These are phyloP conservation scores for Corynespora cassiicola DNA, from an alignment of 2,329 filamentous ascomycete genomes.

Conservation along the genomic window DNA sequence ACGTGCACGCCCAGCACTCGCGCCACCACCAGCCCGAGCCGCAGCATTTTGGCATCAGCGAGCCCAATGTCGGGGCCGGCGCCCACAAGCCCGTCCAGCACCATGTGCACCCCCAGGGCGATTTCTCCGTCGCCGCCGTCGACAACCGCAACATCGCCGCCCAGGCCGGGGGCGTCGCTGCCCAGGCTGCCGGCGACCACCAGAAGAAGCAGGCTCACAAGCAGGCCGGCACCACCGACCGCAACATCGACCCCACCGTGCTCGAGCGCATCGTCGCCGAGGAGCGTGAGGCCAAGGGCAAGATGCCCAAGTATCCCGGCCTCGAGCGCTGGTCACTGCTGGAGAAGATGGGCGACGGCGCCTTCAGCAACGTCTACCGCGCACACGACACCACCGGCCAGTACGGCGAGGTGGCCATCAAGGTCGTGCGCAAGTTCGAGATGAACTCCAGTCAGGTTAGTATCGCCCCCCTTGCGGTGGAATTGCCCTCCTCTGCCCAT, in stretches of 20 bases:
- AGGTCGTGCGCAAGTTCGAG: constrained; percentile 98
- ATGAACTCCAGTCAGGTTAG: constrained; percentile 99
- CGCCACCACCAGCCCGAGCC: constrained; percentile 60
- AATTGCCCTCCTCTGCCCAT: constrained; percentile 38
- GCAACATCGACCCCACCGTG: constrained; percentile 67
- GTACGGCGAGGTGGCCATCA: constrained; percentile 88
- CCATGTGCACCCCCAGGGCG: constrained; percentile 57
- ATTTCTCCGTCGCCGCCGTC: constrained; percentile 69
- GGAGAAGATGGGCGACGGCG: constrained; percentile 98
- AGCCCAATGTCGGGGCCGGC: constrained; percentile 65
- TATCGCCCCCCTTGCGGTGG: constrained; percentile 46
- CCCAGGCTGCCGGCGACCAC: constrained; percentile 67
- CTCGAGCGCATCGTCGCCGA: constrained; percentile 88
- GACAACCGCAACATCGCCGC: constrained; percentile 70
- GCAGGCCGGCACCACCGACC: constrained; percentile 55
- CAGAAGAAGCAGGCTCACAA: constrained; percentile 60
- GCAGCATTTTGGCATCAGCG: constrained; percentile 63
- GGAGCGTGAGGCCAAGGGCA: constrained; percentile 84
- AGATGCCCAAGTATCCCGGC: constrained; percentile 85
- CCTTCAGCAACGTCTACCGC: constrained; percentile 98
- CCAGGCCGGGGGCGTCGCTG: constrained; percentile 70
- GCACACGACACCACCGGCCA: constrained; percentile 77
- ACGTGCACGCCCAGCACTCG: constrained; percentile 69
- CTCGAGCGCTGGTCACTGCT: constrained; percentile 84
- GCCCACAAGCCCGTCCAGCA: constrained; percentile 61